Conservation (phyloP, 2,329 filamentous ascomycete genomes). For the Penicillium sclerotiorum region DNA sequence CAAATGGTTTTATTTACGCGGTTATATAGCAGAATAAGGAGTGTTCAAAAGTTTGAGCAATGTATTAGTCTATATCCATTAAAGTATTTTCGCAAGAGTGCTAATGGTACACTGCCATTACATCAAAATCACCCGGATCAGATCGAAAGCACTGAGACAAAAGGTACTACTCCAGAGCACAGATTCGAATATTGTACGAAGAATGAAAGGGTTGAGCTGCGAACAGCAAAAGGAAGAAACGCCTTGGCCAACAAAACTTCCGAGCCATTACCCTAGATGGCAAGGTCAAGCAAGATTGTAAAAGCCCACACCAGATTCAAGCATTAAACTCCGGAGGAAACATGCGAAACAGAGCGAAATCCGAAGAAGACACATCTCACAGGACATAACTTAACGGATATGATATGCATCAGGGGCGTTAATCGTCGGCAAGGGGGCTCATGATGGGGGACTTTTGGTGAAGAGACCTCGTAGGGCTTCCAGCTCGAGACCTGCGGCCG, state of each 20-base stretch:
- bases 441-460: conserved; percentile 40
- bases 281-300: too few species aligned
- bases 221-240: conserved; percentile 5
- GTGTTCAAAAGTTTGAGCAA: conserved; percentile 2
- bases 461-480: conserved; percentile 51
- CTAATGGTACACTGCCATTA: conserved; percentile 26
- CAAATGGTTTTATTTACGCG: neutral
- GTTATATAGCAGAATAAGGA: neutral
- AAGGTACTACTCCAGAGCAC: conserved; percentile 29
- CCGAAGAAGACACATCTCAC: conserved; percentile 5
- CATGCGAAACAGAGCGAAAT: conserved; percentile 20
- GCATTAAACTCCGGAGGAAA: conserved; percentile 31
- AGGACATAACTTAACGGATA: conserved; percentile 16
- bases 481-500: conserved; percentile 46
- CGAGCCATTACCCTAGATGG: too few species aligned
- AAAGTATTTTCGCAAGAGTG: conserved; percentile 13
- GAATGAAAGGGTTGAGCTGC: conserved; percentile 20
- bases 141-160: conserved; percentile 21
- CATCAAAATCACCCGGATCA: conserved; percentile 24
- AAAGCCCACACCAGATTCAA: neutral
- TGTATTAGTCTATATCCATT: conserved; percentile 30
- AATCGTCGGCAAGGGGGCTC: conserved; percentile 39
- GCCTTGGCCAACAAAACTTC: neutral
- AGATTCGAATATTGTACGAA: conserved; percentile 26
- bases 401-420: conserved; percentile 23